Conservation (phyloP, 1,284 basidiomycete genomes). For the Moesziomyces sp. region DNA sequence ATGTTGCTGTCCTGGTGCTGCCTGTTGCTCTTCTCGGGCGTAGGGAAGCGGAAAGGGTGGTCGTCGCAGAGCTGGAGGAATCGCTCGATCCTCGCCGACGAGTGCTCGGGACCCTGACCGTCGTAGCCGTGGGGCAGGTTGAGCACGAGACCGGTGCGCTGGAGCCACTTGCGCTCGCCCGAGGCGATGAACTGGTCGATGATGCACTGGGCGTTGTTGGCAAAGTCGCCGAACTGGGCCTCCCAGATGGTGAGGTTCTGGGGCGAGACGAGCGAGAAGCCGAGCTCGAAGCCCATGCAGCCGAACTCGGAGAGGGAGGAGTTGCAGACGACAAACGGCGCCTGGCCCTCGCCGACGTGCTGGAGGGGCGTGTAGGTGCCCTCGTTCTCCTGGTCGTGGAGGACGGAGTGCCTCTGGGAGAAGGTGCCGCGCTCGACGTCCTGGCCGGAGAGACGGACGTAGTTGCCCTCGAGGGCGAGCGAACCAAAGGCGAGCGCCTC, state of each 20-base stretch:
- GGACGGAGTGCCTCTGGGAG: constrained; percentile 97
- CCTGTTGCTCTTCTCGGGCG: constrained; percentile 86
- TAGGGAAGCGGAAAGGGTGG: constrained; percentile 91
- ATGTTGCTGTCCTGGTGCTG: constrained; percentile 99
- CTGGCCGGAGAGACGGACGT: constrained; percentile 96
- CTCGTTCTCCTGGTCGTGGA: constrained; percentile 96
- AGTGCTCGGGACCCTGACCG: constrained; percentile 98
- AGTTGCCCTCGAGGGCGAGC: constrained; percentile 89
- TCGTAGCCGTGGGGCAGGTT: constrained; percentile 93
- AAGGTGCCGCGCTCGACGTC: constrained; percentile 99
- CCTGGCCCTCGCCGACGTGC: constrained; percentile 86
- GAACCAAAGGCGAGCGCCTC: constrained; percentile 97
- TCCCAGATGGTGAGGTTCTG: constrained; percentile 97
- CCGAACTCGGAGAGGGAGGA: constrained; percentile 97
- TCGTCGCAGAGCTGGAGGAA: constrained; percentile 99
- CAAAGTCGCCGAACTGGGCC: constrained; percentile 95
- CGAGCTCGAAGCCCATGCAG: constrained; percentile 94
- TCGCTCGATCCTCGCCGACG: constrained; percentile 92
- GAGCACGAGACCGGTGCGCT: constrained; percentile 91
- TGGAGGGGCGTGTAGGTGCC: constrained; percentile 88
- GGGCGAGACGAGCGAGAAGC: constrained; percentile 97
- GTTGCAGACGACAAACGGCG: constrained; percentile 93
- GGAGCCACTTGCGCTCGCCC: constrained; percentile 97
- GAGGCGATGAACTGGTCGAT: constrained; percentile 99
- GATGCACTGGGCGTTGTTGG: constrained; percentile 83